Evolutionary conservation across 208 protist species (phyloP).

Genomic region (Acanthamoeba rhysodes): DNA sequence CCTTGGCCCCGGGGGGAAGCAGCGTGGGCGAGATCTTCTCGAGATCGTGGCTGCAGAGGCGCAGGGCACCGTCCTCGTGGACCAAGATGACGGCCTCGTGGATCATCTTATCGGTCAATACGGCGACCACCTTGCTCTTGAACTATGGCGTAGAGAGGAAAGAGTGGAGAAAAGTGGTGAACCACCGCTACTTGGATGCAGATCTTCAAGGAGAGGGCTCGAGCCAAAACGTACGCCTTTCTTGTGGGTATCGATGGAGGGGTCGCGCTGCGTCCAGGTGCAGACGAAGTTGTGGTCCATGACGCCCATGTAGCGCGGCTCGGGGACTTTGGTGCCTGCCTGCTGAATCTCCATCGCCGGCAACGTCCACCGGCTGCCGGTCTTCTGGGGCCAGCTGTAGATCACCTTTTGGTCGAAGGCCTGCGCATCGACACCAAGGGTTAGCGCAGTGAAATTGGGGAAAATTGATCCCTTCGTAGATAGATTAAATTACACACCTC

Average conservation of each 20-base stretch:
- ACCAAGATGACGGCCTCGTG: conserved; percentile 54
- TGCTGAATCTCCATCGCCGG: conserved; percentile 44
- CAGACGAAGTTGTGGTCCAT: conserved; percentile 56
- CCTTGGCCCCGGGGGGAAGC: not conserved
- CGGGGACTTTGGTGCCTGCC: not conserved
- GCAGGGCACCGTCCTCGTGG: conserved; percentile 28
- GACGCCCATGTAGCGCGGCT: conserved; percentile 28
- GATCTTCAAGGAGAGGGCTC: not conserved
- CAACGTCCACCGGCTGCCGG: conserved; percentile 41
- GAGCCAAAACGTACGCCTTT: conserved; percentile 11
- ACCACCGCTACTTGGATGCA: too few species aligned
- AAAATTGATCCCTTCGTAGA: not conserved
- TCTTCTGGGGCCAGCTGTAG: conserved; percentile 42
- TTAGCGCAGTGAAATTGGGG: not conserved
- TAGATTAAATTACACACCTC: not conserved
- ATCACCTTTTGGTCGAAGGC: conserved; percentile 56
- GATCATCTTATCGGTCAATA: conserved; percentile 34
- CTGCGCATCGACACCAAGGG: not conserved
- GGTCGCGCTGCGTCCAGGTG: conserved; percentile 43
- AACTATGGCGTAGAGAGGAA: not conserved
- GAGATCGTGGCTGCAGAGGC: conserved; percentile 40
- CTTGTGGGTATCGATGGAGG: conserved; percentile 39
- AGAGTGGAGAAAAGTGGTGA: not conserved
- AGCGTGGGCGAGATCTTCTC: conserved; percentile 47
- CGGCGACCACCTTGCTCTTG: conserved; percentile 49